Evolutionary conservation across 2,329 filamentous ascomycete genomes (phyloP).

Genomic region (Acrodontium crateriforme): DNA sequence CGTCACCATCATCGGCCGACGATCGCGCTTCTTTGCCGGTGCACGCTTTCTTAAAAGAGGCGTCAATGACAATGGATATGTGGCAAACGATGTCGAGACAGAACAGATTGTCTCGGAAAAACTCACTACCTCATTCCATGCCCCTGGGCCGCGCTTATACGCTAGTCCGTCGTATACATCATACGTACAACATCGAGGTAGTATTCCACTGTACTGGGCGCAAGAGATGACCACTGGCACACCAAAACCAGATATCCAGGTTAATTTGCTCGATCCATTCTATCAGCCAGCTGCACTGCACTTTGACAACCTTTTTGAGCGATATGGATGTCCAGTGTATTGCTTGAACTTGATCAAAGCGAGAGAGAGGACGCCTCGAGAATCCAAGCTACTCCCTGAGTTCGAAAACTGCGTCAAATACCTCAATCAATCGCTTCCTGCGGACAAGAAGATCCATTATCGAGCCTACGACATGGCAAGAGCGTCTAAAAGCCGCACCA

Average conservation of each 20-base stretch:
- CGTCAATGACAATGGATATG: slow-evolving; percentile 86
- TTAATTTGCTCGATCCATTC: slow-evolving; percentile 93
- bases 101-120: slow-evolving; percentile 97
- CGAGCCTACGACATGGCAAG: slow-evolving; percentile 98
- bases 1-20: slow-evolving; percentile 82
- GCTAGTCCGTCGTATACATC: slow-evolving; percentile 88
- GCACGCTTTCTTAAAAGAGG: slow-evolving; percentile 89
- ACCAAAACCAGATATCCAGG: slow-evolving; percentile 88
- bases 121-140: slow-evolving; percentile 88
- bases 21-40: slow-evolving; percentile 86
- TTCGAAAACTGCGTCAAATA: slow-evolving; percentile 81
- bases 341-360: slow-evolving; percentile 79
- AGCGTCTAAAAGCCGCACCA: slow-evolving; percentile 76
- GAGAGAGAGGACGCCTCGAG: slow-evolving; percentile 73
- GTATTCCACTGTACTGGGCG: slow-evolving; percentile 93
- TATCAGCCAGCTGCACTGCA: slow-evolving; percentile 86
- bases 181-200: slow-evolving; percentile 91
- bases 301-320: slow-evolving; percentile 85
- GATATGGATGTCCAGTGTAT: slow-evolving; percentile 87
- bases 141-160: slow-evolving; percentile 71
- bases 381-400: slow-evolving; percentile 79
- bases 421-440: slow-evolving; percentile 83
- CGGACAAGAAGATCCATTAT: slow-evolving; percentile 75
- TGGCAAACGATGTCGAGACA: slow-evolving; percentile 97
- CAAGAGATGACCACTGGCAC: slow-evolving; percentile 92